Conservation (phyloP, 352 stramenopile genomes). For the Halophytophthora polymorphica region DNA sequence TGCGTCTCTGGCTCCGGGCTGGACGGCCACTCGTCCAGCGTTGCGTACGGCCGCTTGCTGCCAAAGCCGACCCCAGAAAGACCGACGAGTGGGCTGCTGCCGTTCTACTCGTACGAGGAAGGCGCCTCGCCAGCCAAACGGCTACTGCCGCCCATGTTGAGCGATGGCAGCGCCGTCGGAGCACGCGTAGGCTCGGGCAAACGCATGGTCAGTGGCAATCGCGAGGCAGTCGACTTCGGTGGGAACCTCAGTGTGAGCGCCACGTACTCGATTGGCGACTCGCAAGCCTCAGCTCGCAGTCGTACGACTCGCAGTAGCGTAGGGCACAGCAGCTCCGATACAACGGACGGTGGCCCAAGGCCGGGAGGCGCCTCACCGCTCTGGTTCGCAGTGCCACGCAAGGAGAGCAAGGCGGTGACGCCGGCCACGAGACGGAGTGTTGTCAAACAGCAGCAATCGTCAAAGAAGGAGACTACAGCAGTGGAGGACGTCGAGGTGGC, state of each 20-base stretch:
- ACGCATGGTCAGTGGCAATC: not conserved
- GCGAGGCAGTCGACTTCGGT: no score
- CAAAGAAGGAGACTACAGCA: constrained; percentile 4
- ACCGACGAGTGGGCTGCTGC: constrained; percentile 4
- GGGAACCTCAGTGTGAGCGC: constrained; percentile 2
- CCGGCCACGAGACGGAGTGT: not conserved
- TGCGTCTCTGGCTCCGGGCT: constrained; percentile 18
- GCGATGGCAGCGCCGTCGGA: not conserved
- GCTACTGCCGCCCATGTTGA: constrained; percentile 14
- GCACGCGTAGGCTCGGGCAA: not conserved
- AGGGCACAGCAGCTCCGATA: not conserved
- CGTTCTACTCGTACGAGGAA: constrained; percentile 26
- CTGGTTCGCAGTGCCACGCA: constrained; percentile 5
- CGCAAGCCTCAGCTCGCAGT: constrained; percentile 4
- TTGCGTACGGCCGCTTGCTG: no score
- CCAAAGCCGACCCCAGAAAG: not conserved
- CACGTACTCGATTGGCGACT: constrained; percentile 14
- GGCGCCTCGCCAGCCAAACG: constrained; percentile 18
- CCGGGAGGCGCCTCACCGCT: constrained; percentile 1
- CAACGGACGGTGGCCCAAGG: not conserved
- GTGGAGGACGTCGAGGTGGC: constrained; percentile 23
- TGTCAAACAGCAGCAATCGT: not conserved
- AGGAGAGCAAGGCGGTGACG: constrained; percentile 1
- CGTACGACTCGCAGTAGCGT: not conserved
- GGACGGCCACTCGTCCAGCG: not conserved